Conservation (phyloP, 176 grass and related monocot species). For the Raddia distichophylla region DNA sequence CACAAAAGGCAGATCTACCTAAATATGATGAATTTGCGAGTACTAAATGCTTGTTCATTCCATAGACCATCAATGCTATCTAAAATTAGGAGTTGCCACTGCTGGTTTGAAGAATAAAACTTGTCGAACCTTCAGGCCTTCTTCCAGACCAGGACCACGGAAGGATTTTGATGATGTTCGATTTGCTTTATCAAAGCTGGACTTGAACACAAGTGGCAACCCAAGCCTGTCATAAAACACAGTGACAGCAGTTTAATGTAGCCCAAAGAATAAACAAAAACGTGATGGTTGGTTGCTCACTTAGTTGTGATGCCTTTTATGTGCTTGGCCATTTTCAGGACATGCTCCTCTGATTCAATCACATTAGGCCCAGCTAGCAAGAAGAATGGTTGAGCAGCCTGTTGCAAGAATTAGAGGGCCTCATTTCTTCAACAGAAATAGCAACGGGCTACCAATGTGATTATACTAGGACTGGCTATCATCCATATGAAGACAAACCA, state of each 20-base stretch:
- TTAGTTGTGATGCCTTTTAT: constrained; percentile 72
- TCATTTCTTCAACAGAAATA: constrained; percentile 23
- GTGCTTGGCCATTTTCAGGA: constrained; percentile 88
- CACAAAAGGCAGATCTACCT: neutral
- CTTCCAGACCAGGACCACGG: constrained; percentile 86
- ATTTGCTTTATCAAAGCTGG: constrained; percentile 97
- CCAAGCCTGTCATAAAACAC: constrained; percentile 59
- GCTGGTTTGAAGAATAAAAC: constrained; percentile 2
- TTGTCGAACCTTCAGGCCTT: constrained; percentile 72
- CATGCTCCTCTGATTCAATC: constrained; percentile 92
- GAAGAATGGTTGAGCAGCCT: constrained; percentile 93
- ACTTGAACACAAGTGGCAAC: constrained; percentile 89
- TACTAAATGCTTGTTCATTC: neutral
- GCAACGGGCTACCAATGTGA: neutral
- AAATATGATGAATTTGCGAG: neutral
- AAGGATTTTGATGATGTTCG: constrained; percentile 93
- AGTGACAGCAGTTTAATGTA: constrained; percentile 18
- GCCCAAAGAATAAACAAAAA: neutral
- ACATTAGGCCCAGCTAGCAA: constrained; percentile 88
- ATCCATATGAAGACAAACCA: constrained; percentile 2
- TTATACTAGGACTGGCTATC: neutral
- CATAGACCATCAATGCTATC: neutral
- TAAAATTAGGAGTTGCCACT: neutral
- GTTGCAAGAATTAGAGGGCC: constrained; percentile 33
- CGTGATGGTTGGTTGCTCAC: constrained; percentile 42